Base-by-base conservation (phyloP, 495 filamentous ascomycete genomes). In the Lasiosphaeria miniovina region DNA sequence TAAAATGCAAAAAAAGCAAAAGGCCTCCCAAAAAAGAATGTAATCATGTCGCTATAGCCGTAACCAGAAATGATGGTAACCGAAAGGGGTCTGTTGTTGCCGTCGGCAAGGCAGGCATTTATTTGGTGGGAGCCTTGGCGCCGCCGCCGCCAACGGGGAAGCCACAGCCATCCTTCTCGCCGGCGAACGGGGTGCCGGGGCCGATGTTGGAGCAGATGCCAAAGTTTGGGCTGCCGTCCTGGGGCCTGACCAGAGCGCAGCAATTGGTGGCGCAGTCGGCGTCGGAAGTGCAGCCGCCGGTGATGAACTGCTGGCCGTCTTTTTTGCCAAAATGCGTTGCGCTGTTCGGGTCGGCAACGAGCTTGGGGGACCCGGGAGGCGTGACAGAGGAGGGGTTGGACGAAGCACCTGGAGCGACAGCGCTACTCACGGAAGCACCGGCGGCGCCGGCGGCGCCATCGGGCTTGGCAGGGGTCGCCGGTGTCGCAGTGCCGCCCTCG, bases 131-230 rank as follows among this genome's bases (percentile, higher is more conserved):
- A 24, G 24, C 24, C 24, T 24, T 24, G 24, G 24, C 24, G 24
- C 24, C 24, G 2, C 24, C 24, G 7, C 65, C 65, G 38, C 61
- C 61, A 6, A n/a, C 34, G 4, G 64, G 64, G 61, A 80, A 80
- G 8, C 77, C 78, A 59, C 78, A 81, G 24, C 78, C 77, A 10
- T 72, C 68, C 69, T 81, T 81, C 43, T 75, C 78, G 24, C 24
- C 24, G 24, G 24, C 24, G 46, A 71, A 70, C 62, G 76, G 74
- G 54, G 60, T 69, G 54, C 72, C 65, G n/a, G 73, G 77, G 8
- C 63, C 69, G 2, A 68, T 55, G 3, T 75, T 77, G 8, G 77
- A 78, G 72, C 74, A 77, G 32, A 71, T 54, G 9, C 69, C 74
- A 58, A 67, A 69, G 17, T 38, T 52, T 52, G 60, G 60, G 38